Base-by-base conservation (phyloP, 495 filamentous ascomycete species). In the Rusavskia elegans region DNA sequence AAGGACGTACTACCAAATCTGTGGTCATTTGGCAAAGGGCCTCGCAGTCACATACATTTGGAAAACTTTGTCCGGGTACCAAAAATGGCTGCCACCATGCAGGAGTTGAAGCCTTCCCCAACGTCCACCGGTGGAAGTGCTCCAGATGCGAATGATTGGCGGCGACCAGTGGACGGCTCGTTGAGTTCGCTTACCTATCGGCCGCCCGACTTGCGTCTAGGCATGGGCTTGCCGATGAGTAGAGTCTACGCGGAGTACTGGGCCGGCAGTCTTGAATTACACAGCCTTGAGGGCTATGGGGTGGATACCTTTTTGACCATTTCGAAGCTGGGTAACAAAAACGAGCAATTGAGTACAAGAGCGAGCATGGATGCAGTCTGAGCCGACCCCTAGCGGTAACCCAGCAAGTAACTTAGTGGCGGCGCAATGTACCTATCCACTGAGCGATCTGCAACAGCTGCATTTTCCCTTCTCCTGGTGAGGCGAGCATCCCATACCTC, bases 291-390 rank as follows among this genome's bases (percentile, higher is more conserved):
- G 59, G 92, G 92, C 0, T 99, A 96, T 59, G 92, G 92, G 2
- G 88, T 93, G n/a, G 92, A 99, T 69, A 90, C 85, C 1, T 99
- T 97, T 63, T 65, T 99, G 55, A 90, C 97, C 66, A 95, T 99
- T 37, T 90, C 87, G 6, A 95, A 95, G 66, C 74, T 99, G 51
- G 92, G 92, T 20, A 99, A 99, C 67, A 96, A 96, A 73, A 95
- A 95, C 62, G 92, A 99, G 71, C 89, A 94, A 64, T 69, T 99
- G 48, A 92, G 82, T 11, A 93, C 86, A 30, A 70, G 89, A 60
- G 89, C 89, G 20, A 82, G 76, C 49, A 88, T 95, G 74, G 88
- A 96, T 70, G 87, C 87, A 21, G 82, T 96, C 38, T 94, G 72
- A 75, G 45, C 7, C 11, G 6, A 41, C 13, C 5, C 23, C 14